phyloP scores from a whole-genome alignment of 345 rosid genomes.

The Lepidium africanum region DNA sequence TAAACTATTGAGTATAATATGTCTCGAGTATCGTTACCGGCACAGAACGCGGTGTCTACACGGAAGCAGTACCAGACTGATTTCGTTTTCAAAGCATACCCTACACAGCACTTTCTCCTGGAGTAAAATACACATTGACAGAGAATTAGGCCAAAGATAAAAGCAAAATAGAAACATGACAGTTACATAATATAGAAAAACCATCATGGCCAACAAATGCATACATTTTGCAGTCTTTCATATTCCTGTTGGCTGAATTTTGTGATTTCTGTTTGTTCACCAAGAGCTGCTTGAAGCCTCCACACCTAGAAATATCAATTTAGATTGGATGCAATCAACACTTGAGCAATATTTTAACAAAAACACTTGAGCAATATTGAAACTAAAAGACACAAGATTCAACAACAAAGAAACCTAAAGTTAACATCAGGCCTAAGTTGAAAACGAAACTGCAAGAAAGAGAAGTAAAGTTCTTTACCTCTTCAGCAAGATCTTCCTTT shows the following conservation, averaged over 20 bases:
- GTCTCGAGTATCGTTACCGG: constrained; percentile 39
- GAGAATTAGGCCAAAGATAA: not conserved
- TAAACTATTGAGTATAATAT: not conserved
- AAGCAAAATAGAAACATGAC: not conserved
- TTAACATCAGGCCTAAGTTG: not conserved
- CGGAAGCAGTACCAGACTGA: constrained; percentile 82
- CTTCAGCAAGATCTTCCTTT: constrained; percentile 91
- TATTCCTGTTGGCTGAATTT: constrained; percentile 87
- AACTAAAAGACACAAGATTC: not conserved
- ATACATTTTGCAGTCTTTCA: constrained; percentile 85
- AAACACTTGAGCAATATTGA: not conserved
- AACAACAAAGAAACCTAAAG: not conserved
- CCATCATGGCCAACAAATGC: not conserved
- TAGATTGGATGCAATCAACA: not conserved
- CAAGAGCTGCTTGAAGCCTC: constrained; percentile 99
- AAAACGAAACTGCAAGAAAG: not conserved
- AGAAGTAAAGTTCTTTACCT: constrained; percentile 38
- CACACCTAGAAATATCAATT: constrained; percentile 50
- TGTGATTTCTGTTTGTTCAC: constrained; percentile 92
- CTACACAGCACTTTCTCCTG: constrained; percentile 98
- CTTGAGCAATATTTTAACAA: no score
- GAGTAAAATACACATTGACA: not conserved
- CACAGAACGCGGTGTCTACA: constrained; percentile 93
- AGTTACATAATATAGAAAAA: not conserved
- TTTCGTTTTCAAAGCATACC: constrained; percentile 89